These are phyloP conservation scores for Paralagenidium karlingii DNA, from an alignment of 352 stramenopile species.

Conservation along the genomic window DNA sequence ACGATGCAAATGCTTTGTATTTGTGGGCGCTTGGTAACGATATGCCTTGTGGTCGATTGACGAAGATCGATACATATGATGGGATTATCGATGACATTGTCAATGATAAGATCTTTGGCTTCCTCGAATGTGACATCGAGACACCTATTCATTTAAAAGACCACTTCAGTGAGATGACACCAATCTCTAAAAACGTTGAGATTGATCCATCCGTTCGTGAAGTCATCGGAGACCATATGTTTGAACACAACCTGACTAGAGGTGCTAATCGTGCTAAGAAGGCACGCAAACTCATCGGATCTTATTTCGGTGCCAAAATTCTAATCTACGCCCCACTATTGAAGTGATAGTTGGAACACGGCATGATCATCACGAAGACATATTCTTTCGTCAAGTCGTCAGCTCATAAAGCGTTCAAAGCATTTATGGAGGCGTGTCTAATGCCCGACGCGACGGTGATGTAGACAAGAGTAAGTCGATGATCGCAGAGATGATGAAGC, in stretches of 20 bases:
- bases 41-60: conserved; percentile 14
- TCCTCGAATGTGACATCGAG: conserved; percentile 21
- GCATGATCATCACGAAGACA: conserved; percentile 10
- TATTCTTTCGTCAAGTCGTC: conserved; percentile 14
- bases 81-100: conserved; percentile 15
- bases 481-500: conserved; percentile 7
- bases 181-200: conserved; percentile 21
- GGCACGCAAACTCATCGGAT: conserved; percentile 12
- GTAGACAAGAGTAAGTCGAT: conserved; percentile 7
- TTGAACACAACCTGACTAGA: conserved; percentile 5
- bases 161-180: conserved; percentile 17
- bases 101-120: conserved; percentile 16
- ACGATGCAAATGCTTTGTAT: conserved; percentile 16
- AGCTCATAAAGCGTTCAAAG: conserved; percentile 6
- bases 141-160: conserved; percentile 15
- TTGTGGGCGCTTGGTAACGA: conserved; percentile 12
- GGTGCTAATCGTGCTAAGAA: conserved; percentile 1
- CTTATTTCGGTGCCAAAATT: conserved; percentile 18
- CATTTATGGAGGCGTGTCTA: conserved; percentile 9
- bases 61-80: conserved; percentile 10
- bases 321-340: conserved; percentile 17
- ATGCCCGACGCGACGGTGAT: conserved; percentile 11
- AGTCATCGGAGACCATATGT: conserved; percentile 20
- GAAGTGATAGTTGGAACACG: conserved; percentile 19
- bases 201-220: conserved; percentile 8